phyloP scores from a whole-genome alignment of 2,329 filamentous ascomycete species.

The Monosporascus sp. region DNA sequence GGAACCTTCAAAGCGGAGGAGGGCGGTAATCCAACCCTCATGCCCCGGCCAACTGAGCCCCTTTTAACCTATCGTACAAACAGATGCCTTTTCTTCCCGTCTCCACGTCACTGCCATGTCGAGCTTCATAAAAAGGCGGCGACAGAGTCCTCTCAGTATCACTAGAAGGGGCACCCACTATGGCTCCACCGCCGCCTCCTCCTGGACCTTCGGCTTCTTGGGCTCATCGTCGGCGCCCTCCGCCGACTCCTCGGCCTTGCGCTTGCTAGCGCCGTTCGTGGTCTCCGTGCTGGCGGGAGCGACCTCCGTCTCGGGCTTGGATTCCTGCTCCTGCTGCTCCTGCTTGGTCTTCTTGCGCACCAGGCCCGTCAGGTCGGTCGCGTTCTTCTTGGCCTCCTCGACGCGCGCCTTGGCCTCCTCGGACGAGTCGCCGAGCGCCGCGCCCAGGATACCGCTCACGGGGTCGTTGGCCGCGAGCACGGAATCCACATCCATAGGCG shows the following conservation, averaged over 20 bases:
- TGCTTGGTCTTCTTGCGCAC: slow-evolving; percentile 60
- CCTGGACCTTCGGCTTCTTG: slow-evolving; percentile 33
- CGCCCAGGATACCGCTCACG: slow-evolving; percentile 57
- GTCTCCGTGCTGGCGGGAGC: slow-evolving; percentile 19
- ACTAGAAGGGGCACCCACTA: not conserved
- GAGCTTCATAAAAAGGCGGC: no score
- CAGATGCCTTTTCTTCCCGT: no score
- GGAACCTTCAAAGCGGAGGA: no score
- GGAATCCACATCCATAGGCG: slow-evolving; percentile 52
- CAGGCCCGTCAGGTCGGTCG: slow-evolving; percentile 68
- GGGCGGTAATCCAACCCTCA: no score
- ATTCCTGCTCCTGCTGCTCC: slow-evolving; percentile 21
- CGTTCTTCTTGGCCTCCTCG: slow-evolving; percentile 66
- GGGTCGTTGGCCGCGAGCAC: slow-evolving; percentile 46
- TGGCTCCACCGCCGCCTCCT: slow-evolving; percentile 11
- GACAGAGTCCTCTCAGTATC: no score
- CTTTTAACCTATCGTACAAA: no score
- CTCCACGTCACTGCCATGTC: no score
- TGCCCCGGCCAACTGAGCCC: no score
- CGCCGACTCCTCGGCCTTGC: slow-evolving; percentile 33
- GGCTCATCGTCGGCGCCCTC: slow-evolving; percentile 23
- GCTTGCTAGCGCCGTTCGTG: slow-evolving; percentile 33
- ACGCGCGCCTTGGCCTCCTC: slow-evolving; percentile 57
- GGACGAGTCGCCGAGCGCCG: slow-evolving; percentile 56
- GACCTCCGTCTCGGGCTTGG: slow-evolving; percentile 21